These are phyloP conservation scores for Saccharomyces hybrid DNA, from an alignment of 1,139 yeast genomes.

Conservation along the genomic window DNA sequence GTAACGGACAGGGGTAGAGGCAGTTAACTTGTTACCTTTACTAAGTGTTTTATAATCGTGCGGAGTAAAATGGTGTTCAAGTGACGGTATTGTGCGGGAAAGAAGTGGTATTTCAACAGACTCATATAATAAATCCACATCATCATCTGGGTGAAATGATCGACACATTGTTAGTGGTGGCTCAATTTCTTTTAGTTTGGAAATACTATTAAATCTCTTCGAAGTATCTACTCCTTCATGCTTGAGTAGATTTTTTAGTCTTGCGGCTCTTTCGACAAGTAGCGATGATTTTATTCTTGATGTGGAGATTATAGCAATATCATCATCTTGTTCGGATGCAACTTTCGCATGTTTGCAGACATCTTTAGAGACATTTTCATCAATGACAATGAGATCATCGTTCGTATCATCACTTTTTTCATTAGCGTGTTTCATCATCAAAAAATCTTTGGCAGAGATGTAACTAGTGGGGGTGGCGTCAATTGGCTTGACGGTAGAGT, in stretches of 20 bases:
- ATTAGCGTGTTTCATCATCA: neutral
- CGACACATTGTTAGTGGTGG: slow-evolving; percentile 19
- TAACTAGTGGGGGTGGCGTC: neutral
- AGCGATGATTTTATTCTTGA: neutral
- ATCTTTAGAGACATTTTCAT: neutral
- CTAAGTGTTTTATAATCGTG: neutral
- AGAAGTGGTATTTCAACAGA: neutral
- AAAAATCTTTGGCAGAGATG: neutral
- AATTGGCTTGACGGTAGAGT: neutral
- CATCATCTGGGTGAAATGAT: slow-evolving; percentile 9
- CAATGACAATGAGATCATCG: neutral
- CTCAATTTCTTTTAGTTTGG: slow-evolving; percentile 12
- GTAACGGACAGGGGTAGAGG: neutral
- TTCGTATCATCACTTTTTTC: neutral
- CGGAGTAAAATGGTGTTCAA: neutral
- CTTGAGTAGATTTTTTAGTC: neutral
- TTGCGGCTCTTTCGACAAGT: neutral
- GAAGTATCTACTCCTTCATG: neutral
- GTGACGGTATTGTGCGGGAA: neutral
- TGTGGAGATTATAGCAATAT: neutral
- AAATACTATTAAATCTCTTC: slow-evolving; percentile 12
- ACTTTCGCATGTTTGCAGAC: neutral
- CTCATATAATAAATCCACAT: neutral
- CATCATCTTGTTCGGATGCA: neutral
- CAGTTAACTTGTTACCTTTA: neutral